These are phyloP conservation scores for Rubia tinctorum DNA, from an alignment of 305 asterid genomes.

Conservation along the genomic window DNA sequence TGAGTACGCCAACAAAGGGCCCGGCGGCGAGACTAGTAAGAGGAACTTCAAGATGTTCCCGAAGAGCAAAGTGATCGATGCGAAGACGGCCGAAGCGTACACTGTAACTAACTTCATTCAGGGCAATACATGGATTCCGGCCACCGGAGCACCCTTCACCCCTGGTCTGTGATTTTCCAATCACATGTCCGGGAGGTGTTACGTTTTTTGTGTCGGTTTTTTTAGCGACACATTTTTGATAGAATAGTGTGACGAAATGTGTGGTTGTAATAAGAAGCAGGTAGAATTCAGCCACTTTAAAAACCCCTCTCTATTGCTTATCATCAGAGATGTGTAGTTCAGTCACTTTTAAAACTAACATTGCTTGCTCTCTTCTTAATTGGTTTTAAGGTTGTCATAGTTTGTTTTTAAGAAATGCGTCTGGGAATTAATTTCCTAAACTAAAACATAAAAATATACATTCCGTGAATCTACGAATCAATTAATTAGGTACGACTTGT, in stretches of 20 bases:
- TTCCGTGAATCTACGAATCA: no score
- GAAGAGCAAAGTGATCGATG: conserved; percentile 34
- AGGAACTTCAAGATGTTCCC: conserved; percentile 34
- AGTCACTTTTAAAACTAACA: not conserved
- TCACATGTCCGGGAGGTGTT: not conserved
- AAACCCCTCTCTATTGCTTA: no score
- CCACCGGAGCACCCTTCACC: conserved; percentile 38
- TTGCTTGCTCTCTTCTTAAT: not conserved
- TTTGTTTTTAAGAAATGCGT: no score
- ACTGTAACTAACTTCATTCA: conserved; percentile 30
- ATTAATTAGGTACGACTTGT: no score
- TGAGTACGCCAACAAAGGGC: conserved; percentile 55
- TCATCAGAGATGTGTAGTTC: not conserved
- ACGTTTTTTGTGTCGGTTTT: not conserved
- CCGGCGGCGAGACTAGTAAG: conserved; percentile 36
- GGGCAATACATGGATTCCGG: conserved; percentile 42
- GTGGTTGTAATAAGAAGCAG: no score
- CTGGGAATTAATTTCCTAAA: no score
- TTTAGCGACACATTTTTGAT: not conserved
- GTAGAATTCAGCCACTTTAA: no score
- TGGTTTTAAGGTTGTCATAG: not conserved
- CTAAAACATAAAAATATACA: no score
- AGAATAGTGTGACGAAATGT: not conserved
- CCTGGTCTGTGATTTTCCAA: conserved; percentile 21
- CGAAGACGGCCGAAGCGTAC: no score